Conservation (phyloP, 176 grass and related monocot species). For the Oryza coarctata region DNA sequence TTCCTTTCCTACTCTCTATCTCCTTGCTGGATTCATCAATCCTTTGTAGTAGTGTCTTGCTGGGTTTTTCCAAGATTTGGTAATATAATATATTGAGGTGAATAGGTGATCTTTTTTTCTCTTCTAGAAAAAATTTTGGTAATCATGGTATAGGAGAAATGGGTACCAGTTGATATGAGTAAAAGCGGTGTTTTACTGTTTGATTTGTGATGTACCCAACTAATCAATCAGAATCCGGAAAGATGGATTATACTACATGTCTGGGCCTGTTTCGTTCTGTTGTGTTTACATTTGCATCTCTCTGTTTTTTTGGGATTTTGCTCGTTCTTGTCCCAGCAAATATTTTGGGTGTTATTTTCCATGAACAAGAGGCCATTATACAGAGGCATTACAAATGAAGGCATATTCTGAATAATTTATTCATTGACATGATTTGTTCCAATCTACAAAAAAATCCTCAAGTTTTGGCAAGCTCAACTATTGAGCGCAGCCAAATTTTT, state of each 20-base stretch:
- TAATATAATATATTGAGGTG: background rate
- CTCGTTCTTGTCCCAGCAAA: background rate
- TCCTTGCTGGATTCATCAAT: conserved; percentile 5
- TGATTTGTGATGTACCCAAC: background rate
- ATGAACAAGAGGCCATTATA: background rate
- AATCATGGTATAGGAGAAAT: background rate
- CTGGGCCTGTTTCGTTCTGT: background rate
- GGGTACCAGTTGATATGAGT: background rate
- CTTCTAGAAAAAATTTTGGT: background rate
- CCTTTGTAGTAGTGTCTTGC: conserved; percentile 3
- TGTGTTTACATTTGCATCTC: background rate
- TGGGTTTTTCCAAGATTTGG: background rate
- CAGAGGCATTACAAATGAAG: background rate
- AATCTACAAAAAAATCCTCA: background rate
- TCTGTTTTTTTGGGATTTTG: background rate
- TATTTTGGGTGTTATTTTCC: background rate
- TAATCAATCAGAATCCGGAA: background rate
- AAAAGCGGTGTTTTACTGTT: background rate
- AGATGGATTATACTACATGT: background rate
- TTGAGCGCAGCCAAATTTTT: background rate
- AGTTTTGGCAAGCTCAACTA: background rate
- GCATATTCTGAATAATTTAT: background rate
- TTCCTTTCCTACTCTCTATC: background rate
- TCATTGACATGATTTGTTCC: background rate
- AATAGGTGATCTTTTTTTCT: background rate